A percentile compares a stretch with the other conserved stretches of the same genome.
These are phyloP conservation scores for Kuraishia floccosa DNA, from an alignment of 805 yeast species.

Conservation along the genomic window DNA sequence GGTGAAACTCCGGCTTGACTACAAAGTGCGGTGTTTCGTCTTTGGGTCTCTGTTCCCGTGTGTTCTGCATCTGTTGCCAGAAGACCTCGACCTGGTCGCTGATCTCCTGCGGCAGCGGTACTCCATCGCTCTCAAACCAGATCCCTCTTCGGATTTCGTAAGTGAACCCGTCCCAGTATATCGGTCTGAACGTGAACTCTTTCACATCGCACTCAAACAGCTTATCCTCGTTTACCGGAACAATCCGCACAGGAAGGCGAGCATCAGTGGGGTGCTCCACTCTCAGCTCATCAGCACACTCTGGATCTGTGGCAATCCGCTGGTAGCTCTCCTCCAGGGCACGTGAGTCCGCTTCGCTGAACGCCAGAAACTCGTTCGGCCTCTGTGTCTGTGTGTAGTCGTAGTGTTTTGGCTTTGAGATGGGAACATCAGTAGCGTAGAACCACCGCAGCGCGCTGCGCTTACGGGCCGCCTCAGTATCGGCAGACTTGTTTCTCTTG, in stretches of 20 bases:
- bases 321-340: conserved; percentile 45
- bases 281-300: not conserved
- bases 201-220: conserved; percentile 61
- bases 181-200: conserved; percentile 45
- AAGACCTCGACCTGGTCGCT: conserved; percentile 51
- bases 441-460: conserved; percentile 47
- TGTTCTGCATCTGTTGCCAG: conserved; percentile 24
- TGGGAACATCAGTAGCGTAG: conserved; percentile 73
- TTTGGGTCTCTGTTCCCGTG: conserved; percentile 7
- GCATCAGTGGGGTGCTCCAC: conserved; percentile 4
- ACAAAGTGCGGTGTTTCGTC: too few species aligned
- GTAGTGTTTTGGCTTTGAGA: conserved; percentile 51
- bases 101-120: conserved; percentile 19
- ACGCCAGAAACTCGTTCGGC: conserved; percentile 57
- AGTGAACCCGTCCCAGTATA: conserved; percentile 82
- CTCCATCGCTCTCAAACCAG: conserved; percentile 63
- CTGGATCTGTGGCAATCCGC: conserved; percentile 5
- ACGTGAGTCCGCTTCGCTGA: conserved; percentile 49
- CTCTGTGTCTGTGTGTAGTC: conserved; percentile 35
- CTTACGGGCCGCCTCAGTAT: not conserved
- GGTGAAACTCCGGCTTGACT: too few species aligned
- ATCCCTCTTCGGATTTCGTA: conserved; percentile 77
- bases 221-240: conserved; percentile 73
- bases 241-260: conserved; percentile 8
- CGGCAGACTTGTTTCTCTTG: too few species aligned